These are phyloP conservation scores for Exophiala calicioides DNA, from an alignment of 2,329 filamentous ascomycete genomes.

Conservation along the genomic window DNA sequence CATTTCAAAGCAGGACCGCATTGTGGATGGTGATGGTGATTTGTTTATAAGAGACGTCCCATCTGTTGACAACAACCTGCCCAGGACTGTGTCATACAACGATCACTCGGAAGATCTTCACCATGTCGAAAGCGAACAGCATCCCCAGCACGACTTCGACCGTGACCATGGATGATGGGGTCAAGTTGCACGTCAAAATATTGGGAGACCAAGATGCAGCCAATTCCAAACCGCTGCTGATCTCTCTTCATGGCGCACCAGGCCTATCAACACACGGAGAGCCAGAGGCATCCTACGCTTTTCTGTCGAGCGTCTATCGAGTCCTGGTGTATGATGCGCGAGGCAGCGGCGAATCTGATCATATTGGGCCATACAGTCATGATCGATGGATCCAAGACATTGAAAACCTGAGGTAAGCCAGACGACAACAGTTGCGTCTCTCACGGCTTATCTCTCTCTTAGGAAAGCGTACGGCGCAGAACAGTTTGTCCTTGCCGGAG, in stretches of 20 bases:
- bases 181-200: conserved; percentile 15
- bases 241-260: conserved; percentile 18
- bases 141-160: too few relatives aligned
- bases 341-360: conserved; percentile 16
- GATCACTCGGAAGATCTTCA: too few relatives aligned
- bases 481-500: conserved; percentile 16
- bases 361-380: conserved; percentile 11
- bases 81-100: too few relatives aligned
- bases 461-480: conserved; percentile 13
- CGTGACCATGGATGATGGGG: conserved; percentile 19
- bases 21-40: too few relatives aligned
- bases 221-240: conserved; percentile 14
- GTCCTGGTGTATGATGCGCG: conserved; percentile 21
- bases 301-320: conserved; percentile 12
- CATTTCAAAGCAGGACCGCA: too few relatives aligned
- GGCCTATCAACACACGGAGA: conserved; percentile 13
- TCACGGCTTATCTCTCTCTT: background rate
- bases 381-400: conserved; percentile 23
- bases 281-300: conserved; percentile 9
- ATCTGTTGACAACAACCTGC: too few relatives aligned
- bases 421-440: background rate
- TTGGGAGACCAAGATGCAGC: conserved; percentile 1
- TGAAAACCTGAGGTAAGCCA: conserved; percentile 15
- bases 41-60: too few relatives aligned
- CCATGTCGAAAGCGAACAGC: too few relatives aligned